A percentile compares a stretch with the other conserved stretches of the same genome.
phyloP scores from a whole-genome alignment of 1,139 yeast genomes.

The Eremothecium coryli region DNA sequence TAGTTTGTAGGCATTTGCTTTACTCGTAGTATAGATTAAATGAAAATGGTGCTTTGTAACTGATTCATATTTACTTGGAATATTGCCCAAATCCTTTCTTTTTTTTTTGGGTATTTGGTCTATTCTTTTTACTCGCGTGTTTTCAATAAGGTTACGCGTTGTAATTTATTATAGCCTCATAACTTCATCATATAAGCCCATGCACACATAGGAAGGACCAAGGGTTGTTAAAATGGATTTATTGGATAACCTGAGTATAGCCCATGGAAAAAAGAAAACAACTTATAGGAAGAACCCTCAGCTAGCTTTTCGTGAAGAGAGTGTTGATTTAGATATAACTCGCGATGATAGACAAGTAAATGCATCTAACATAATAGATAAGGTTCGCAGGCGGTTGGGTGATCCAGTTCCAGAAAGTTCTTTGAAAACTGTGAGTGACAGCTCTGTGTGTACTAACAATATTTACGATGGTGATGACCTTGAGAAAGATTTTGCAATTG shows the following conservation, averaged over 20 bases:
- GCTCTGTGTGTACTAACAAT: conserved; percentile 15
- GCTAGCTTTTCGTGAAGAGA: conserved; percentile 5
- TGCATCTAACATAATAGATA: not conserved
- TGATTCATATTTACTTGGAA: too few species aligned
- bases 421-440: not conserved
- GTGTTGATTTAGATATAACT: conserved; percentile 6
- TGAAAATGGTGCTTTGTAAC: not conserved
- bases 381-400: not conserved
- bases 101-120: too few species aligned
- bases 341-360: not conserved
- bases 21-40: too few species aligned
- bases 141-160: too few species aligned
- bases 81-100: too few species aligned
- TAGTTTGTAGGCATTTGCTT: not conserved
- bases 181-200: too few species aligned
- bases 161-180: too few species aligned
- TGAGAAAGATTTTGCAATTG: conserved; percentile 6
- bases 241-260: conserved; percentile 13
- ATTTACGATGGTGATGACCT: conserved; percentile 13
- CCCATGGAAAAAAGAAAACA: conserved; percentile 18
- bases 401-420: not conserved
- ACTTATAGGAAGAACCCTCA: conserved; percentile 21
- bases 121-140: too few species aligned
- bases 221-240: conserved; percentile 27
- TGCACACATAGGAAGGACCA: too few species aligned